Evolutionary conservation across 371 early-diverging fungal genomes (phyloP).

Genomic region (Dipsacomyces acuminosporus): DNA sequence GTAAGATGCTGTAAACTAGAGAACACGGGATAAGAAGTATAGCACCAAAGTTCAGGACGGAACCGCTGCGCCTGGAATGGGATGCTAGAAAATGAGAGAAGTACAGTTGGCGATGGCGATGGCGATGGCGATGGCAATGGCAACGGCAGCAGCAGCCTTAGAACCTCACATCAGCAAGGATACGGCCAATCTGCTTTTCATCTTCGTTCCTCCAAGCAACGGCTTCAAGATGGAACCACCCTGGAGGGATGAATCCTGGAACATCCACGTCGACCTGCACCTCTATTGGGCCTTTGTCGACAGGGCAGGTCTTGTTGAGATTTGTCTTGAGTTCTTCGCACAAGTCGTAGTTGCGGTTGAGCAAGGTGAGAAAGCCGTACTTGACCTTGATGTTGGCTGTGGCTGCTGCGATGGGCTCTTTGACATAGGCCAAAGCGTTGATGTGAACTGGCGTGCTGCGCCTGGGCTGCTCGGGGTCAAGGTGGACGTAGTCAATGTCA

Average conservation of each 20-base stretch:
- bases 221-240: slow-evolving; percentile 45
- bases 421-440: slow-evolving; percentile 39
- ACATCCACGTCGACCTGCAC: slow-evolving; percentile 38
- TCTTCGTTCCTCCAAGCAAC: slow-evolving; percentile 39
- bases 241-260: slow-evolving; percentile 44
- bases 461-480: slow-evolving; percentile 45
- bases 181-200: slow-evolving; percentile 37
- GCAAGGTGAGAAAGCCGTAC: slow-evolving; percentile 40
- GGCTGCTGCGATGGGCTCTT: slow-evolving; percentile 40
- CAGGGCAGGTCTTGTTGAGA: slow-evolving; percentile 42
- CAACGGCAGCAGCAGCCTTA: not conserved
- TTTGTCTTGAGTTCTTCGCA: slow-evolving; percentile 43
- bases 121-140: no score
- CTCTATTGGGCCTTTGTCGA: slow-evolving; percentile 38
- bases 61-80: no score
- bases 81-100: no score
- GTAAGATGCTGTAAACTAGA: no score
- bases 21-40: no score
- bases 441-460: slow-evolving; percentile 37
- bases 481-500: slow-evolving; percentile 36
- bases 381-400: slow-evolving; percentile 45
- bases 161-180: slow-evolving; percentile 33
- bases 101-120: no score
- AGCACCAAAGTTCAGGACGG: no score
- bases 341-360: slow-evolving; percentile 45